A percentile compares a stretch with the other conserved stretches of the same genome.
phyloP scores from a whole-genome alignment of 176 grass and related monocot genomes.

The Canna indica region DNA sequence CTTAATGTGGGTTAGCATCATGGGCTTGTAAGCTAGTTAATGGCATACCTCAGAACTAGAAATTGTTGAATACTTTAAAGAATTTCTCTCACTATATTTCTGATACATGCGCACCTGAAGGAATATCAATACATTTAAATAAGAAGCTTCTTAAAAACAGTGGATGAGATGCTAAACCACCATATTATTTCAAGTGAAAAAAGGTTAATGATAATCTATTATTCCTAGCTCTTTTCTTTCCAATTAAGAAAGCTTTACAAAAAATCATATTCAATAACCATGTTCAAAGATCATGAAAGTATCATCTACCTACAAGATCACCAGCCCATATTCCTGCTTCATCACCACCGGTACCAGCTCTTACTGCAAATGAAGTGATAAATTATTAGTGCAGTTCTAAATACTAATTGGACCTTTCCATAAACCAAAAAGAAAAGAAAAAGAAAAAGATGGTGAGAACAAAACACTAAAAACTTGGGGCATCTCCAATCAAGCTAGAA shows the following conservation, averaged over 20 bases:
- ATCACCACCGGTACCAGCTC: slow-evolving; percentile 87
- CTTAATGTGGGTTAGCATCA: slow-evolving; percentile 17
- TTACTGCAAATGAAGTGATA: slow-evolving; percentile 54
- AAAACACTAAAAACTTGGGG: background rate
- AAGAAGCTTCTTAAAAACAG: background rate
- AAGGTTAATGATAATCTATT: background rate
- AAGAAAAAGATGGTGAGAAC: background rate
- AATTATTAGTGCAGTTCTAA: slow-evolving; percentile 19
- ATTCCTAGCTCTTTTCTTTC: background rate
- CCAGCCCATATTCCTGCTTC: slow-evolving; percentile 96
- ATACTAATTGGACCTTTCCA: background rate
- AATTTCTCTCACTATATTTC: slow-evolving; percentile 62
- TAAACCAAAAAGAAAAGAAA: too few relatives aligned
- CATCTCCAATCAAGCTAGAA: background rate
- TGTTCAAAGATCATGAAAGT: slow-evolving; percentile 12
- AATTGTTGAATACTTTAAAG: slow-evolving; percentile 60
- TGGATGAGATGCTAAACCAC: background rate
- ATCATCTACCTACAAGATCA: slow-evolving; percentile 99
- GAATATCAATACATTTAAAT: background rate
- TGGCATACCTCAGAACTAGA: slow-evolving; percentile 73
- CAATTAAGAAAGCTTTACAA: background rate
- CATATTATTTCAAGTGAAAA: background rate
- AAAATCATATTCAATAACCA: background rate
- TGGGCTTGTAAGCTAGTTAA: slow-evolving; percentile 21
- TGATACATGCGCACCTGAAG: slow-evolving; percentile 88